Evolutionary conservation across 495 filamentous ascomycete genomes (phyloP).

Genomic region (Neurospora sp.): DNA sequence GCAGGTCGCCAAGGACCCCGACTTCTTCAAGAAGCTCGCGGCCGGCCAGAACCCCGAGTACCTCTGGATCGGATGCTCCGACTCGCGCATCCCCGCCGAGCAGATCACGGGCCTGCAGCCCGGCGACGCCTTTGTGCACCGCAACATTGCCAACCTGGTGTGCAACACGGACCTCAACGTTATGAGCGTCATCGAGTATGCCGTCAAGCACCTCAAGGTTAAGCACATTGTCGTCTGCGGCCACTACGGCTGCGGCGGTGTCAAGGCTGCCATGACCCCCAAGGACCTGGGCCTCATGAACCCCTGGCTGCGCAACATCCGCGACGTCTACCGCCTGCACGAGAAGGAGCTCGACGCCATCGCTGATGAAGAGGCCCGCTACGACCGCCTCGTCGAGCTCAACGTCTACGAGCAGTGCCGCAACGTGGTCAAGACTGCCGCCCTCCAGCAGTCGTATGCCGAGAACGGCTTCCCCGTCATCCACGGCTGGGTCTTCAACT

Average conservation of each 20-base stretch:
- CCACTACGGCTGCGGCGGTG: constrained; percentile 55
- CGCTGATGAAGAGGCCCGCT: constrained; percentile 30
- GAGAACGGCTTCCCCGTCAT: constrained; percentile 43
- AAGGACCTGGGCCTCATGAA: constrained; percentile 50
- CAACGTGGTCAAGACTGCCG: constrained; percentile 49
- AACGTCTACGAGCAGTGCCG: constrained; percentile 49
- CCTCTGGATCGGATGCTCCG: constrained; percentile 57
- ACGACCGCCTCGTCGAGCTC: constrained; percentile 49
- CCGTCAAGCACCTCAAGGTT: constrained; percentile 46
- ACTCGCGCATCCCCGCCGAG: constrained; percentile 53
- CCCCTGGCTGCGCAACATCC: constrained; percentile 51
- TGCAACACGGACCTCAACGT: constrained; percentile 48
- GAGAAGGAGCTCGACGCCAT: constrained; percentile 46
- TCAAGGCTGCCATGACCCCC: constrained; percentile 50
- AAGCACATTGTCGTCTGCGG: constrained; percentile 58
- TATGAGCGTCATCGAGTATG: constrained; percentile 54
- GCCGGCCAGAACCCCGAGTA: constrained; percentile 48
- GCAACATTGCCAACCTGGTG: constrained; percentile 56
- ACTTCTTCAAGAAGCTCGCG: constrained; percentile 44
- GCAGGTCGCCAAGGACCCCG: constrained; percentile 38
- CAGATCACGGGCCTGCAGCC: constrained; percentile 48
- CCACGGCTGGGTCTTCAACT: constrained; percentile 48
- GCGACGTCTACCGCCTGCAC: constrained; percentile 49
- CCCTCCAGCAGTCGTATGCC: constrained; percentile 43
- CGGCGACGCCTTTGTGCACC: constrained; percentile 52